A percentile compares a stretch with the other conserved stretches of the same genome.
Evolutionary conservation across 176 grass and related monocot genomes (phyloP).

Genomic region (Lolium rigidum): DNA sequence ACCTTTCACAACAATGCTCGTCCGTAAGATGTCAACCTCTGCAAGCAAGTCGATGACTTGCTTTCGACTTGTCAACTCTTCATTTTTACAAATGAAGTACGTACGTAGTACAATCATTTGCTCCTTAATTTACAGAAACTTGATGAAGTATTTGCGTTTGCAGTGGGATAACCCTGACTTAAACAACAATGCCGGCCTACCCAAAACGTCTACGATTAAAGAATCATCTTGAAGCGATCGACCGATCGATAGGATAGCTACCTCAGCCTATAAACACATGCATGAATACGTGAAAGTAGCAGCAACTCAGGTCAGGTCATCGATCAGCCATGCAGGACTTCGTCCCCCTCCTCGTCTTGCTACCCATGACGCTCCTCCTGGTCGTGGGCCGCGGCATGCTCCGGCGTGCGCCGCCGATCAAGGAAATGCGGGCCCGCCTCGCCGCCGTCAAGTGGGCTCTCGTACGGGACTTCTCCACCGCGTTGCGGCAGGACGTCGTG

Average conservation of each 20-base stretch:
- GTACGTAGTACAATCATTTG: not conserved
- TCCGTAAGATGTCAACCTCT: not conserved
- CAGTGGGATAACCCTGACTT: not conserved
- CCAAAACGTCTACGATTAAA: too few species aligned
- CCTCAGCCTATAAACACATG: not conserved
- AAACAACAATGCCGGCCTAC: not conserved
- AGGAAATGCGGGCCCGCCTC: not conserved
- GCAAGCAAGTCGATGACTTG: not conserved
- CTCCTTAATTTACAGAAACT: not conserved
- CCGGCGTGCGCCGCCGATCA: not conserved
- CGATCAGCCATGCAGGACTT: not conserved
- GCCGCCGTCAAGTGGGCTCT: not conserved
- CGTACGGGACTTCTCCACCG: not conserved
- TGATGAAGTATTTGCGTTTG: not conserved
- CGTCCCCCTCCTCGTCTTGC: not conserved
- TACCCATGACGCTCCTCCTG: not conserved
- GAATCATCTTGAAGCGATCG: not conserved
- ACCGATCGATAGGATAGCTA: not conserved
- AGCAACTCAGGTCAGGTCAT: not conserved
- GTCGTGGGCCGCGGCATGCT: not conserved
- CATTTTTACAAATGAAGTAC: not conserved
- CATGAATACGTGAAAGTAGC: not conserved
- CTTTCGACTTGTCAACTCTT: not conserved
- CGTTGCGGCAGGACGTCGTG: not conserved
- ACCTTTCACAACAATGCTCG: not conserved